Evolutionary conservation across 257 asterid species (phyloP), one percentile per base, ranked within the genome.

Genomic region (Galeopsis tetrahit): DNA sequence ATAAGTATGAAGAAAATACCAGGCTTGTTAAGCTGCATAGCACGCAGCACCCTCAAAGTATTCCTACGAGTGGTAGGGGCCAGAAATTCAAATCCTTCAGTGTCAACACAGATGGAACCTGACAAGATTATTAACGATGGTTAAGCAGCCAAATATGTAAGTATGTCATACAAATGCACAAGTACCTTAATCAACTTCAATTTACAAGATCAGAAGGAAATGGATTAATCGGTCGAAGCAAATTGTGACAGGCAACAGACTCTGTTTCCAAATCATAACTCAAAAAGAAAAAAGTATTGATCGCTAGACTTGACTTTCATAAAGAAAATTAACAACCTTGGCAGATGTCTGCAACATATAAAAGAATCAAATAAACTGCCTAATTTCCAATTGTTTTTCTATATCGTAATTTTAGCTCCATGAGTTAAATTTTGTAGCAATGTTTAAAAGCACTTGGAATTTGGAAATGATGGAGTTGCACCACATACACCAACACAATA

Each of bases 1-100:
- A 15, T 0, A 15, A 6, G 4, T 53, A 34, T 53, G 10, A 53
- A 53, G 60, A 3, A 48, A 49, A 71, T 91, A 94, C 99, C 98
- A 75, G 99, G 99, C 82, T 87, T 94, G 51, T 87, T 79, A 77
- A 94, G 95, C 86, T 94, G 99, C 98, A 91, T 88, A 43, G 99
- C 99, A 80, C 99, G 99, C 75, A 94, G 88, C 73, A 94, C 93
- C 76, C 98, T 85, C 86, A 83, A 77, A 52, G 95, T 85, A 86
- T 94, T 94, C 81, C 92, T 85, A 32, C 85, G 82, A 71, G 99
- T 91, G 43, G 99, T 94, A 40, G 98, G 99, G 58, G 99, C 98
- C 70, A 74, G 75, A 71, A 94, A 88, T 75, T 90, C 92, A 81
- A 89, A 94, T 28, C 89, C 90, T 40, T 85, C 82, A 4, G 74